These are phyloP conservation scores for Areca catechu DNA, from an alignment of 176 grass and related monocot species.

Conservation along the genomic window DNA sequence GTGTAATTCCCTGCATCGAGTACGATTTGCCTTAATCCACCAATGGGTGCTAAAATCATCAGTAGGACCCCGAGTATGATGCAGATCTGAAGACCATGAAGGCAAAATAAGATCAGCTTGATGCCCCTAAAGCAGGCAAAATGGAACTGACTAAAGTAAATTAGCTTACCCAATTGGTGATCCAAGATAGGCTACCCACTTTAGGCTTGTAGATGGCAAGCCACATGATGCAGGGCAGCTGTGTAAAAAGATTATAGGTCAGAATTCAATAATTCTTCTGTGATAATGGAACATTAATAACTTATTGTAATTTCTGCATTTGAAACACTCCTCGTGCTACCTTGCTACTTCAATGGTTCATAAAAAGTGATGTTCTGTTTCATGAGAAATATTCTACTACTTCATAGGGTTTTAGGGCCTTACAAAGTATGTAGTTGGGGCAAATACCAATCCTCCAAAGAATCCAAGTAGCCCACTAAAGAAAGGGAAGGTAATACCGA, in stretches of 20 bases:
- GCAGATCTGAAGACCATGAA: constrained; percentile 48
- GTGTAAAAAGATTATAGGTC: constrained; percentile 4
- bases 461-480: constrained; percentile 72
- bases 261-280: no score
- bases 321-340: no score
- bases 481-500: constrained; percentile 83
- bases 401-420: neutral
- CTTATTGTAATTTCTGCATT: no score
- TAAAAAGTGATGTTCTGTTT: no score
- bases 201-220: constrained; percentile 73
- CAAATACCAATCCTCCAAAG: constrained; percentile 81
- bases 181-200: constrained; percentile 68
- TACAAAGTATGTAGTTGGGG: constrained; percentile 89
- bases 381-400: no score
- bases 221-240: constrained; percentile 94
- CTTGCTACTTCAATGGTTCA: no score
- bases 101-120: neutral
- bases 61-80: constrained; percentile 61
- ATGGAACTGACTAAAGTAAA: neutral
- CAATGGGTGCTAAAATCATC: constrained; percentile 69
- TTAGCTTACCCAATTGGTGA: constrained; percentile 60
- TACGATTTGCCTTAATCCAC: constrained; percentile 65
- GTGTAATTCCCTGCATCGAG: constrained; percentile 27
- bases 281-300: no score
- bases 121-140: constrained; percentile 1